A percentile compares a stretch with the other conserved stretches of the same genome.
Evolutionary conservation across 192 early-diverging fungal species (phyloP).

Genomic region (Linnemannia schmuckeri): DNA sequence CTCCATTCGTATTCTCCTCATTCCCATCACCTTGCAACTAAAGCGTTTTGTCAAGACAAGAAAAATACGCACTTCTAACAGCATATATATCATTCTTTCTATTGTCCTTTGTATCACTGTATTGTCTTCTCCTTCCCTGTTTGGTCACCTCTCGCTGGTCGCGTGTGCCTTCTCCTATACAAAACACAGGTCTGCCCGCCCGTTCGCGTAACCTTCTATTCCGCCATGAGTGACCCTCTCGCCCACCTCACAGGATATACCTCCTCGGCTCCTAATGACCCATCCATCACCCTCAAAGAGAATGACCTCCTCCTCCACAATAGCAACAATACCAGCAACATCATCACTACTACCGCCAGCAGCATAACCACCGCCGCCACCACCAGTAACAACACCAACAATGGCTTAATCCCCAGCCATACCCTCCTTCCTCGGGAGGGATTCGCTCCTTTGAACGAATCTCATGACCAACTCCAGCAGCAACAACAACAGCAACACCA

Average conservation of each 20-base stretch:
- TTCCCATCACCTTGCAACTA: not conserved
- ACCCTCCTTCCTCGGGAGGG: conserved; percentile 25
- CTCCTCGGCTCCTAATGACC: conserved; percentile 52
- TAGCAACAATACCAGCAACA: conserved; percentile 13
- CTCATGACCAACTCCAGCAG: conserved; percentile 28
- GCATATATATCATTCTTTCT: not conserved
- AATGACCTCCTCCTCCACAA: conserved; percentile 6
- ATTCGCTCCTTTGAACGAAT: conserved; percentile 36
- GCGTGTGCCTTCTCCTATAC: not conserved
- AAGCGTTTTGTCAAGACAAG: no score
- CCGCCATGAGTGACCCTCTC: conserved; percentile 32
- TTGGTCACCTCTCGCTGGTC: not conserved
- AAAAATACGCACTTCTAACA: not conserved
- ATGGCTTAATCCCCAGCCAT: not conserved
- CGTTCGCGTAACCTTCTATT: not conserved
- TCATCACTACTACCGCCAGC: conserved; percentile 5
- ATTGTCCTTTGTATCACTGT: not conserved
- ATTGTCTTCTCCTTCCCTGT: not conserved
- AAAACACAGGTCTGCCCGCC: not conserved
- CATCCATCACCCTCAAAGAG: conserved; percentile 8
- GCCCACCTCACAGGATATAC: conserved; percentile 41
- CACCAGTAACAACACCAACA: conserved; percentile 4
- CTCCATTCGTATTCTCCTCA: not conserved
- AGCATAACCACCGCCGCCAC: conserved; percentile 6
- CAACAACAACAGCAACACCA: conserved; percentile 35